A percentile compares a stretch with the other conserved stretches of the same genome.
These are phyloP conservation scores for Clarireedia hainanense DNA, from an alignment of 2,329 filamentous ascomycete genomes.

Conservation along the genomic window DNA sequence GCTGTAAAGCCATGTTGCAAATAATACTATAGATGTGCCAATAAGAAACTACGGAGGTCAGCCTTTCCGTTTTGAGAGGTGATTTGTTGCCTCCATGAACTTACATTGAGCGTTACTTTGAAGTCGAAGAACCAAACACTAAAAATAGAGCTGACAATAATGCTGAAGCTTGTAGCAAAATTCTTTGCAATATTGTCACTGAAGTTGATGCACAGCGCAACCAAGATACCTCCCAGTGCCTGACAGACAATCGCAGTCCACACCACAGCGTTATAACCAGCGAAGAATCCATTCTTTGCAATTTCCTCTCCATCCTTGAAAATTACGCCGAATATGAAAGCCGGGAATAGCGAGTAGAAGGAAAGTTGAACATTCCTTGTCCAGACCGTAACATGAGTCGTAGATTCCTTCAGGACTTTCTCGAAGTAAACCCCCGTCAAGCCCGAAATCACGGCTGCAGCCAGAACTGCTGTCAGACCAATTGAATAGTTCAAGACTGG, in stretches of 20 bases:
- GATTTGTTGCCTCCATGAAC: conserved; percentile 28
- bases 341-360: conserved; percentile 88
- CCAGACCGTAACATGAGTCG: conserved; percentile 72
- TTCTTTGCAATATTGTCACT: conserved; percentile 90
- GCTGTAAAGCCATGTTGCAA: conserved; percentile 80
- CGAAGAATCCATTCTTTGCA: conserved; percentile 79
- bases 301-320: conserved; percentile 84
- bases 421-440: conserved; percentile 83
- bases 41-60: conserved; percentile 58
- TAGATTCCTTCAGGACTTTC: conserved; percentile 84
- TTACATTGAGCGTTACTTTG: conserved; percentile 61
- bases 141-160: conserved; percentile 76
- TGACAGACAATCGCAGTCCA: conserved; percentile 81
- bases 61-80: background rate
- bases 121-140: conserved; percentile 85
- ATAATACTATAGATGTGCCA: conserved; percentile 71
- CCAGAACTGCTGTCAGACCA: conserved; percentile 69
- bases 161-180: conserved; percentile 87
- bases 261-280: conserved; percentile 87
- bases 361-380: conserved; percentile 90
- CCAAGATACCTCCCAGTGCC: conserved; percentile 75
- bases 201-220: conserved; percentile 73
- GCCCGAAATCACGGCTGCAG: conserved; percentile 73
- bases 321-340: conserved; percentile 76
- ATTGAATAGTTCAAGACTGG: conserved; percentile 67